Conservation (phyloP, 495 filamentous ascomycete genomes). For the Penicillium lividum region DNA sequence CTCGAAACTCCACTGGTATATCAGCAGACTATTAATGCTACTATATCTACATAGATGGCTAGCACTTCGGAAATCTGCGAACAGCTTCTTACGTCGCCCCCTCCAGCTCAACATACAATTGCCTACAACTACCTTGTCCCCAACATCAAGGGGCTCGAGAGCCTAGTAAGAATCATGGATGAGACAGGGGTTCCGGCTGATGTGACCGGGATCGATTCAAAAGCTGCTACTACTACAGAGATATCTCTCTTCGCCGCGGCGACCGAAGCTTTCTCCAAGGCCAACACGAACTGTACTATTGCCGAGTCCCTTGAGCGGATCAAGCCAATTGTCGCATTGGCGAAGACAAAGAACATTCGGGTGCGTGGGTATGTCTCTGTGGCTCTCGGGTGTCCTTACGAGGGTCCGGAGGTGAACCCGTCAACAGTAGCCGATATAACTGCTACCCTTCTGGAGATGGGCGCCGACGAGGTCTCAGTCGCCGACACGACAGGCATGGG, state of each 20-base stretch:
- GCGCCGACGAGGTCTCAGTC: conserved; percentile 89
- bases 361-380: conserved; percentile 96
- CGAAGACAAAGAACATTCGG: conserved; percentile 67
- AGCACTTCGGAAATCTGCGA: conserved; percentile 82
- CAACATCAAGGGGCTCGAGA: conserved; percentile 77
- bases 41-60: conserved; percentile 67
- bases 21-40: neutral
- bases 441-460: conserved; percentile 84
- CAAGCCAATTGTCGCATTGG: conserved; percentile 69
- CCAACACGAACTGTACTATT: conserved; percentile 90
- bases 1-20: neutral
- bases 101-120: conserved; percentile 61
- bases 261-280: conserved; percentile 86
- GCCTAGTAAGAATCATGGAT: conserved; percentile 47
- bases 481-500: conserved; percentile 98
- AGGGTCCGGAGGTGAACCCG: conserved; percentile 80
- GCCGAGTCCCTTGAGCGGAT: conserved; percentile 77
- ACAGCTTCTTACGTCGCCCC: conserved; percentile 63
- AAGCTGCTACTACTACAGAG: conserved; percentile 56
- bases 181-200: conserved; percentile 42
- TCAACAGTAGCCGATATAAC: conserved; percentile 81
- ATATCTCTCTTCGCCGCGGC: conserved; percentile 91
- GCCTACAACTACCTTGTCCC: conserved; percentile 94
- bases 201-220: conserved; percentile 36
- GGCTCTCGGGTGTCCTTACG: conserved; percentile 91